These are phyloP conservation scores for Umbilicus rupestris DNA, from an alignment of 164 flowering plant genomes.

Conservation along the genomic window DNA sequence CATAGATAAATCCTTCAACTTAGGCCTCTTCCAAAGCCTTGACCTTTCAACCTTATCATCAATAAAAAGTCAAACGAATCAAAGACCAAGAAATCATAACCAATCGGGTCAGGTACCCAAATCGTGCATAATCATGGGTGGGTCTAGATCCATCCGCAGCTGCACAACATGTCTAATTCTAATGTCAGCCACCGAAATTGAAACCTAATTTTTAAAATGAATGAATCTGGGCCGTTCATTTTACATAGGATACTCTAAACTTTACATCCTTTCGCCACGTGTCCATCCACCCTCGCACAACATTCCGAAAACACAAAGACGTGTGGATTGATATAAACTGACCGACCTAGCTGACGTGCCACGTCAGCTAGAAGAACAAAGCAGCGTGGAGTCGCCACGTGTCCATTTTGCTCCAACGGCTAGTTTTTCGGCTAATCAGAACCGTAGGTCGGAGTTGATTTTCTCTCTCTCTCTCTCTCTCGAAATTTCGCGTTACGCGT, in stretches of 20 bases:
- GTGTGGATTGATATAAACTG: neutral
- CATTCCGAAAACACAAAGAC: neutral
- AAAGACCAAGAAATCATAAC: no score
- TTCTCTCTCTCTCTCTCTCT: neutral
- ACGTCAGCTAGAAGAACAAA: neutral
- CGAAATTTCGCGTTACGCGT: conserved; percentile 5
- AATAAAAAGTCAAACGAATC: neutral
- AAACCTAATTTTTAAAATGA: neutral
- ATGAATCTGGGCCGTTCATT: neutral
- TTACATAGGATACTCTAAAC: neutral
- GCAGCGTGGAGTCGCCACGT: neutral
- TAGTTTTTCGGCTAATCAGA: neutral
- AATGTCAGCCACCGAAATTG: conserved; percentile 1
- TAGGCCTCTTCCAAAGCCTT: neutral
- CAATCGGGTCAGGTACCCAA: no score
- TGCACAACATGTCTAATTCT: neutral
- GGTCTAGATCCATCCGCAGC: neutral
- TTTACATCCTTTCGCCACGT: neutral
- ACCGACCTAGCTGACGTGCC: neutral
- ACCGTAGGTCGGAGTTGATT: neutral
- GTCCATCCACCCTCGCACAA: neutral
- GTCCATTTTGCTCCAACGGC: neutral
- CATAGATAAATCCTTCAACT: neutral
- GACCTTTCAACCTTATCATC: neutral
- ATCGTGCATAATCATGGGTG: neutral